Evolutionary conservation across 2,329 filamentous ascomycete species (phyloP).

Genomic region (Phialemoniopsis sp.): DNA sequence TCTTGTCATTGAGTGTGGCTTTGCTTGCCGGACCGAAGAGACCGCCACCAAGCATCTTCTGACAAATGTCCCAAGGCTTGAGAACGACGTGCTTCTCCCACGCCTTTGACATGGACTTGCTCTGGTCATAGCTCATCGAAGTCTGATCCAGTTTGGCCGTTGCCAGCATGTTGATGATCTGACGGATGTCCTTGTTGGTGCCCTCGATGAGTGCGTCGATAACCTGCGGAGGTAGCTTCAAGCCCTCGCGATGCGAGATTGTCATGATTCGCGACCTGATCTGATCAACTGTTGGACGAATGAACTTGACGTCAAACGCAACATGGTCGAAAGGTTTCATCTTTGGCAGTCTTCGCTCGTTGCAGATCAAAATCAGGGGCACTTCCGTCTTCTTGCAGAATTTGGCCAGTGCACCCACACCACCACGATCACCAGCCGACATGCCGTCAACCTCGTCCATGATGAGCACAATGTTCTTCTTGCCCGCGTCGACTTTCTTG

Average conservation of each 20-base stretch:
- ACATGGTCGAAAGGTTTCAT: constrained; percentile 97
- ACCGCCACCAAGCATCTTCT: constrained; percentile 84
- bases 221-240: constrained; percentile 79
- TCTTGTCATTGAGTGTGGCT: constrained; percentile 91
- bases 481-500: constrained; percentile 71
- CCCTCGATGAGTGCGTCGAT: constrained; percentile 94
- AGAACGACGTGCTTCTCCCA: constrained; percentile 98
- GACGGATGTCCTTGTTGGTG: constrained; percentile 90
- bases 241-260: constrained; percentile 85
- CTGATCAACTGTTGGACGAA: constrained; percentile 84
- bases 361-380: constrained; percentile 96
- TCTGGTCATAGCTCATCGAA: constrained; percentile 76
- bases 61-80: constrained; percentile 97
- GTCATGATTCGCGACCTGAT: constrained; percentile 91
- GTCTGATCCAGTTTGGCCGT: constrained; percentile 85
- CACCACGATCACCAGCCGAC: constrained; percentile 94
- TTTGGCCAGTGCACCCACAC: constrained; percentile 89
- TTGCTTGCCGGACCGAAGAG: constrained; percentile 83
- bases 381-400: constrained; percentile 94
- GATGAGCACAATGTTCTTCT: constrained; percentile 92
- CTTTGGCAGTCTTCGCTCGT: constrained; percentile 86
- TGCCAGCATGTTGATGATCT: constrained; percentile 98
- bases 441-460: constrained; percentile 99
- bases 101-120: constrained; percentile 91
- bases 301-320: constrained; percentile 81